Evolutionary conservation across 2,329 filamentous ascomycete species (phyloP).

Genomic region (Phialocephala subalpina): DNA sequence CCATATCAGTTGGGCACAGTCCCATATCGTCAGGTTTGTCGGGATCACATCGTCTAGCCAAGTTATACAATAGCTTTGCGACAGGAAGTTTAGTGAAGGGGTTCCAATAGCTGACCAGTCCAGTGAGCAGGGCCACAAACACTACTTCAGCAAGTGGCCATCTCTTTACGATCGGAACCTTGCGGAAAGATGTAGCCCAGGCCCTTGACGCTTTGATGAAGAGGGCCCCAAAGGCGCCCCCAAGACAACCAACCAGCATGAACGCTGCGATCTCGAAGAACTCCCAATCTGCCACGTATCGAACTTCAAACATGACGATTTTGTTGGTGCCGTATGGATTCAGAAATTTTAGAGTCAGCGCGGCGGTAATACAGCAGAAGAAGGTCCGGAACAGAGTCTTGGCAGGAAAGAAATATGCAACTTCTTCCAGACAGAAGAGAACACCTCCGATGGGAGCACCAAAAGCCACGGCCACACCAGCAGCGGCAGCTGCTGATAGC

Average conservation of each 20-base stretch:
- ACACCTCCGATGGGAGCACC: slow-evolving; percentile 91
- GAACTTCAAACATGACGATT: slow-evolving; percentile 95
- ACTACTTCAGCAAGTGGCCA: slow-evolving; percentile 88
- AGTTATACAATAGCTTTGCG: slow-evolving; percentile 87
- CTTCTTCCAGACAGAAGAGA: slow-evolving; percentile 92
- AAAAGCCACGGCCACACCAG: slow-evolving; percentile 93
- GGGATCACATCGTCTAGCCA: slow-evolving; percentile 86
- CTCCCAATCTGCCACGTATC: slow-evolving; percentile 90
- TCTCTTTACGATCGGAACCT: slow-evolving; percentile 79
- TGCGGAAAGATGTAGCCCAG: slow-evolving; percentile 90
- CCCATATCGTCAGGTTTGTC: slow-evolving; percentile 71
- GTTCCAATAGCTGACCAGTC: slow-evolving; percentile 92
- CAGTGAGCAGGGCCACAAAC: slow-evolving; percentile 86
- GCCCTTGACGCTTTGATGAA: slow-evolving; percentile 95
- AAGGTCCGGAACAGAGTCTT: slow-evolving; percentile 98
- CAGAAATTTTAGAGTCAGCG: slow-evolving; percentile 90
- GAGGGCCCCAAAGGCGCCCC: slow-evolving; percentile 83
- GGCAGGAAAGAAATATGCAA: slow-evolving; percentile 95
- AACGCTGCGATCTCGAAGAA: slow-evolving; percentile 91
- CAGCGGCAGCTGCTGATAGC: slow-evolving; percentile 89
- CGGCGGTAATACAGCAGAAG: slow-evolving; percentile 95
- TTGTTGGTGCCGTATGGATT: slow-evolving; percentile 97
- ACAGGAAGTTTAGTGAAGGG: slow-evolving; percentile 87
- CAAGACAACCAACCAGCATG: slow-evolving; percentile 84
- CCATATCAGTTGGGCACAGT: slow-evolving; percentile 75